Base-by-base conservation (phyloP, 495 filamentous ascomycete genomes). In the Hyaloscypha finlandica region DNA sequence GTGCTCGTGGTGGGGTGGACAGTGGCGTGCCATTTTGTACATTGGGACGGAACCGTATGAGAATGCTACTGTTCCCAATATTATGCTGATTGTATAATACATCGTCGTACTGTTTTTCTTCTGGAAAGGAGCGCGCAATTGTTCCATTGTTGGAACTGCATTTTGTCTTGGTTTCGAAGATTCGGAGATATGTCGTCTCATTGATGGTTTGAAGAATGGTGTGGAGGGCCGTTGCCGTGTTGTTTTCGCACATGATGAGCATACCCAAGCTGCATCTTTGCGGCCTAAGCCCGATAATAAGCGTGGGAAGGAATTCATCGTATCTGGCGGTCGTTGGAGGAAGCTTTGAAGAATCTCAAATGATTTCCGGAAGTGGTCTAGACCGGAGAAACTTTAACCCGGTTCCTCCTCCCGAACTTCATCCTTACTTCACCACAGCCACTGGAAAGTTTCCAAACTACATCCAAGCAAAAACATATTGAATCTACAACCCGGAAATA, bases 11-110 rank as follows among this genome's bases (percentile, higher is more conserved):
- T 30, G 35, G 22, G 69, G 63, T 64, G 65, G 39, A 35, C 8
- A 31, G 14, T 51, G 45, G 65, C 77, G 19, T 67, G 96, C 93
- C 92, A 96, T 97, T 77, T 97, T 97, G 81, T 99, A 99, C 77
- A 98, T 83, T 30, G 95, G 95, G 64, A 99, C 95, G 51, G 93
- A 96, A 63, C 94, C 94, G 76, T 99, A 99, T 6, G 93, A 92
- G 30, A 98, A 83, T 32, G 92, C 93, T 55, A 96, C 89, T 6
- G 94, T 97, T 65, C 91, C 94, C 61, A 99, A 80, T 67, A 96
- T 93, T 65, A 95, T 75, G 77, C 92, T 95, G 55, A 94, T 78
- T 35, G 89, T 86, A 78, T 97, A 97, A 64, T 85, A 89, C 80
- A 87, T 78, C 16, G 83, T 85, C 35, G 85, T 85, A 39, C 72